Conservation (phyloP, 257 asterid genomes). For the Solanum lycopersicoides region DNA sequence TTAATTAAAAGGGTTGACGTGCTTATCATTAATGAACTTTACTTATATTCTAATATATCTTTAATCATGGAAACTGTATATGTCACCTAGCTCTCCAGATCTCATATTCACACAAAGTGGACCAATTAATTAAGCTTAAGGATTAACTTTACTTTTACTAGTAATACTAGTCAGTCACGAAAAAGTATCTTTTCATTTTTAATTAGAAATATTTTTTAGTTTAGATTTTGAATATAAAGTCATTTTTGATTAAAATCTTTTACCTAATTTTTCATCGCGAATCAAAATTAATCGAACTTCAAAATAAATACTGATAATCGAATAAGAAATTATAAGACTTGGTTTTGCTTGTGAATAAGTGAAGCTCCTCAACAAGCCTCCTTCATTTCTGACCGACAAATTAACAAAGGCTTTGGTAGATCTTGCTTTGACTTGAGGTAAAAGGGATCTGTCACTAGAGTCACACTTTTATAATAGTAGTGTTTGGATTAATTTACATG, state of each 20-base stretch:
- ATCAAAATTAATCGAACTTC: background rate
- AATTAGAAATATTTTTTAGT: background rate
- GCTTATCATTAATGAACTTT: background rate
- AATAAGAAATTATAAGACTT: background rate
- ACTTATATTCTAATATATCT: background rate
- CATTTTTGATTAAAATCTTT: background rate
- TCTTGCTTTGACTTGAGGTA: slow-evolving; percentile 4
- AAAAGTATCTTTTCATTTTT: background rate
- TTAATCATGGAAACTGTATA: background rate
- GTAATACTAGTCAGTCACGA: background rate
- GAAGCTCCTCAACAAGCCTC: background rate
- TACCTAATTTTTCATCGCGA: fast-evolving
- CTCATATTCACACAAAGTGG: background rate
- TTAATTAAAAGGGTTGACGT: background rate
- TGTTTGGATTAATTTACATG: background rate
- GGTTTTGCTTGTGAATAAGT: background rate
- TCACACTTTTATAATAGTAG: background rate
- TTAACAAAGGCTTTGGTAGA: background rate
- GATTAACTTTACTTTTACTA: background rate
- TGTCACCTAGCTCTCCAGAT: background rate
- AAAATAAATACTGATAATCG: background rate
- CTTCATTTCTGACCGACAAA: background rate
- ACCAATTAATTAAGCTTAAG: background rate
- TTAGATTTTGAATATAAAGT: background rate
- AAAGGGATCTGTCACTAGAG: background rate